Evolutionary conservation across 164 flowering plant genomes (phyloP).

Genomic region (Protea cynaroides): DNA sequence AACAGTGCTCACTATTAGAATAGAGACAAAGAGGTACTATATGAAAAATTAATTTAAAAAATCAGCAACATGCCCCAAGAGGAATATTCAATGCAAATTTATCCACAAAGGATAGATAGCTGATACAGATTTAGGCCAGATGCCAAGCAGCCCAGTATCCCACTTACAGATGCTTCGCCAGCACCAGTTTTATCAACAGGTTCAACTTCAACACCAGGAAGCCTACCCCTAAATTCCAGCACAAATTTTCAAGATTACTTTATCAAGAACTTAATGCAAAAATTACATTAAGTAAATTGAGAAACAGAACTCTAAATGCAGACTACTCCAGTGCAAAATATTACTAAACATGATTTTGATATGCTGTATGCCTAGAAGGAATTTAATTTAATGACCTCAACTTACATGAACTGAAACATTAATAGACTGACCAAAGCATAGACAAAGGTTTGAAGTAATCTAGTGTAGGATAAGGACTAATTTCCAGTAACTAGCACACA

Average conservation of each 20-base stretch:
- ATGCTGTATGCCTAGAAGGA: no score
- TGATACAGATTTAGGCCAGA: conserved; percentile 44
- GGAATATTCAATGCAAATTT: neutral
- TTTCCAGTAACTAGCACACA: no score
- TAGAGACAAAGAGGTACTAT: no score
- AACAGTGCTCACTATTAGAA: conserved; percentile 5
- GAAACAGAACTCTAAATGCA: neutral
- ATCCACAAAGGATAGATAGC: conserved; percentile 30
- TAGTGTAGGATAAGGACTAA: no score
- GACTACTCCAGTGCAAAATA: neutral
- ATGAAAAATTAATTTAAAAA: neutral
- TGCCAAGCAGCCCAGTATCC: conserved; percentile 46
- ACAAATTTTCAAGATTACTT: neutral
- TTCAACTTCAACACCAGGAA: conserved; percentile 56
- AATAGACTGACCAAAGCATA: no score
- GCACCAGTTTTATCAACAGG: conserved; percentile 91
- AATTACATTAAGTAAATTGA: neutral
- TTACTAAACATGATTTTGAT: no score
- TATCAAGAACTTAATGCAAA: neutral
- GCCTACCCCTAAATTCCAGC: conserved; percentile 74
- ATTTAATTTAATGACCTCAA: no score
- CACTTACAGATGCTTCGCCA: conserved; percentile 90
- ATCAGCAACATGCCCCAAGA: neutral
- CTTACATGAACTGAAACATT: no score
- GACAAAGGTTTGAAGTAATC: no score